These are phyloP conservation scores for Triticum monococcum DNA, from an alignment of 176 grass and related monocot species.

Conservation along the genomic window DNA sequence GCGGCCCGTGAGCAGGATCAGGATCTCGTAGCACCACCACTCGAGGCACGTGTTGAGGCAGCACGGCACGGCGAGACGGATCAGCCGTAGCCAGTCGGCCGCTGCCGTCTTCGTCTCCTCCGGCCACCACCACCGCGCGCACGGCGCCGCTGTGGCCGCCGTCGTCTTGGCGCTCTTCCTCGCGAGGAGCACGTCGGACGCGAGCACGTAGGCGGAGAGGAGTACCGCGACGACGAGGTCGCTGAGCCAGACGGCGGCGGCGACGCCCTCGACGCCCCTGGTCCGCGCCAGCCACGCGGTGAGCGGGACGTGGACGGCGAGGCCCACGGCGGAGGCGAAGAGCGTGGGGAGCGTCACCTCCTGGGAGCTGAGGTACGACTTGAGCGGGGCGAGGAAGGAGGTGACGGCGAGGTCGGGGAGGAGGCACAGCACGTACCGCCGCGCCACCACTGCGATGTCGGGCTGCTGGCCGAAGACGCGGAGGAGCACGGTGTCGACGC, in stretches of 20 bases:
- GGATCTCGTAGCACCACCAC: constrained; percentile 99
- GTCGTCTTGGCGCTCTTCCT: background rate
- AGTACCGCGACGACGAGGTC: constrained; percentile 51
- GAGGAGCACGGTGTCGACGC: constrained; percentile 61
- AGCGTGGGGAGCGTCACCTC: constrained; percentile 75
- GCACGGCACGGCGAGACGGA: constrained; percentile 58
- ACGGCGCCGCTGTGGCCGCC: background rate
- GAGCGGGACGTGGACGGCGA: constrained; percentile 68
- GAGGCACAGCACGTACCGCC: constrained; percentile 43
- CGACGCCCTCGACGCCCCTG: constrained; percentile 61
- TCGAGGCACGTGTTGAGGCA: constrained; percentile 90
- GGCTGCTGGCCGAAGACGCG: constrained; percentile 60
- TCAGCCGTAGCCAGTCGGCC: constrained; percentile 37
- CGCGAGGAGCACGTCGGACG: background rate
- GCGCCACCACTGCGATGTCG: constrained; percentile 56
- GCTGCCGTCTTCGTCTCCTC: constrained; percentile 29
- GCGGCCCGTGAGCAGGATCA: constrained; percentile 75
- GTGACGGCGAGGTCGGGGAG: constrained; percentile 72
- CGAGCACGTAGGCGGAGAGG: constrained; percentile 44
- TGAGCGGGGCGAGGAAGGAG: constrained; percentile 69
- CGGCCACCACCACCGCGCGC: constrained; percentile 33
- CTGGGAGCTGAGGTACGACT: constrained; percentile 78
- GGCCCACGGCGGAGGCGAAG: constrained; percentile 43
- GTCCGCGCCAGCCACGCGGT: constrained; percentile 44
- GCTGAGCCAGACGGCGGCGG: constrained; percentile 65